Percentiles rank a stretch among this genome's conserved stretches.
Conservation (phyloP, 495 filamentous ascomycete genomes). For the Clohesyomyces aquaticus region DNA sequence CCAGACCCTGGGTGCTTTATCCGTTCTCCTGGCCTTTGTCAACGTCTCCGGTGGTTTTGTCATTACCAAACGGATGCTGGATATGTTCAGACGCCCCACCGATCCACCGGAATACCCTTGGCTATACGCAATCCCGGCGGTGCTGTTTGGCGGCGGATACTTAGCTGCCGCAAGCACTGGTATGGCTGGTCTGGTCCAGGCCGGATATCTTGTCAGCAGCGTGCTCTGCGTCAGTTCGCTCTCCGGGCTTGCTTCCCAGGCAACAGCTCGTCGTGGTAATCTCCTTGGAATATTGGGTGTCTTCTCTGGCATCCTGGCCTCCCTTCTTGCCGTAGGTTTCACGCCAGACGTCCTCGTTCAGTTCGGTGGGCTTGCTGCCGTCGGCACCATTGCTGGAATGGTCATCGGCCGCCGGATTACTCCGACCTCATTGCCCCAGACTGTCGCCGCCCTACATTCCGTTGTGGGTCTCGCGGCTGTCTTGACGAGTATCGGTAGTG, state of each 20-base stretch:
- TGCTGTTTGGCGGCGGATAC: constrained; percentile 76
- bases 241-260: constrained; percentile 72
- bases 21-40: constrained; percentile 78
- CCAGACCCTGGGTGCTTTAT: constrained; percentile 72
- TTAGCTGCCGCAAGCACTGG: constrained; percentile 74
- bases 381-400: constrained; percentile 58
- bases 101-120: constrained; percentile 83
- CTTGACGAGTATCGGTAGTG: constrained; percentile 78
- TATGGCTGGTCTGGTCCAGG: constrained; percentile 77
- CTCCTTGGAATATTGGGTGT: constrained; percentile 81
- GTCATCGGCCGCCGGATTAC: constrained; percentile 81
- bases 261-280: constrained; percentile 78
- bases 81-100: constrained; percentile 80
- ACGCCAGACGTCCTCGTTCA: constrained; percentile 71
- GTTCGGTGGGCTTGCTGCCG: constrained; percentile 69
- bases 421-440: constrained; percentile 79
- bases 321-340: constrained; percentile 76
- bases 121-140: constrained; percentile 74
- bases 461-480: constrained; percentile 83
- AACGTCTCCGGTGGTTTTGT: constrained; percentile 84
- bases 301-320: constrained; percentile 74
- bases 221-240: constrained; percentile 74
- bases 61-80: constrained; percentile 86
- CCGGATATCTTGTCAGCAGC: constrained; percentile 78
- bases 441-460: constrained; percentile 77